Base-by-base conservation (phyloP, 805 yeast genomes). In the Teunomyces funiuensis region DNA sequence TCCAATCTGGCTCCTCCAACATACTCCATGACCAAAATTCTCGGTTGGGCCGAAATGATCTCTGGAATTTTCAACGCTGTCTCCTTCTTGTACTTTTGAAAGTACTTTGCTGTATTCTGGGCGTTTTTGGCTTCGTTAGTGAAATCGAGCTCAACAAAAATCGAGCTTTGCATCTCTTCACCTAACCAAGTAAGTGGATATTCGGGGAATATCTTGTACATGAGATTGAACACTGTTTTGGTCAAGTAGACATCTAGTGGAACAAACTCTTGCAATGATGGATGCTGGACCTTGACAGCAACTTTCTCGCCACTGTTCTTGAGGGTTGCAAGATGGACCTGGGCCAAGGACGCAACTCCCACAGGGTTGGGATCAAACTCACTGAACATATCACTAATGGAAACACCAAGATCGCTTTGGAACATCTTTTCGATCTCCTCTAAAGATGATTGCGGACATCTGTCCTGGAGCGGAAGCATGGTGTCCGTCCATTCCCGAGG, bases 321-420 rank as follows among this genome's bases (percentile, higher is more conserved):
- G 40, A 90, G 58, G 2, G 61, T 74, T 0, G 95, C 99, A 17
- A 71, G 66, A 64, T 93, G 98, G 4, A 93, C 99, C 57, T 93
- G 99, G 0, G 99, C 99, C 49, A 93, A 71, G 0, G 97, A 88
- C 0, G 99, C 99, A 4, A 88, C 95, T 1, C 99, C 99, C 30
- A 93, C 82, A 0, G 99, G 99, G 7, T 58, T 62, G 0, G 77
- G 73, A 44, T 83, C 77, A 55, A 93, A 87, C 28, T 74, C 79
- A 7, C 66, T 60, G 60, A 93, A 93, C 30, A 80, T 50, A 0
- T 85, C 93, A 14, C 73, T 75, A 10, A 91, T 57, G 1, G 69
- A 45, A 10, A 57, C 51, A 1, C 89, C 89, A 47, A 85, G 66
- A 59, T 93, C 99, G 2, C 61, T 56, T 34, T 58, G 53, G 52